Conservation (phyloP, 805 yeast species). For the Wickerhamiella hasegawae region DNA sequence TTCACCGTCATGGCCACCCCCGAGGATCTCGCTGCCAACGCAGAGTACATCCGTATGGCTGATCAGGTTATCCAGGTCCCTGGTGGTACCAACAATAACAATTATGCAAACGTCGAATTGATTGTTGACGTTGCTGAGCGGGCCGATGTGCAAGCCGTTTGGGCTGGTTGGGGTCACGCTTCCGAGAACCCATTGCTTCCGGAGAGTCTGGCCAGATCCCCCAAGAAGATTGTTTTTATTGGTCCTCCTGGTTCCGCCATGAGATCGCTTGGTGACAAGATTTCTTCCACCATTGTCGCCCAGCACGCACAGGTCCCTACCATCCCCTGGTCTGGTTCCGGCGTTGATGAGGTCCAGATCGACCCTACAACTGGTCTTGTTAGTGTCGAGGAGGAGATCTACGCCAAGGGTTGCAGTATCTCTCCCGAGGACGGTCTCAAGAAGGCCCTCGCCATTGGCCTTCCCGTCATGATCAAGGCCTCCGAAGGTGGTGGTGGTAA, state of each 20-base stretch:
- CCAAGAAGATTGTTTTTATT: conserved; percentile 77
- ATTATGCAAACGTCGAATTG: conserved; percentile 93
- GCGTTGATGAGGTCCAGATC: conserved; percentile 65
- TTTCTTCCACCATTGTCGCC: conserved; percentile 94
- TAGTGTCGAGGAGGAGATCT: conserved; percentile 71
- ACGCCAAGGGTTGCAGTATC: conserved; percentile 74
- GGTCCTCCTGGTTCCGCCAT: conserved; percentile 99
- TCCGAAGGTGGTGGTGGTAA: conserved; percentile 99
- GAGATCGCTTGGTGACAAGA: conserved; percentile 99
- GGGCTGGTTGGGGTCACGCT: conserved; percentile 99
- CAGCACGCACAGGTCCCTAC: conserved; percentile 98
- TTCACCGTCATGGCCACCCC: conserved; percentile 99
- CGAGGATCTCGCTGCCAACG: conserved; percentile 93
- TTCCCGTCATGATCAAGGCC: conserved; percentile 98
- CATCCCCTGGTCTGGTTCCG: conserved; percentile 99
- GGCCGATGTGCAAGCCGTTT: conserved; percentile 91
- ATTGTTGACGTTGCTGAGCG: conserved; percentile 97
- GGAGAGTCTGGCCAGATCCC: conserved; percentile 84
- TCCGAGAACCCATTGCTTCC: conserved; percentile 96
- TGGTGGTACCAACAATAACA: conserved; percentile 97
- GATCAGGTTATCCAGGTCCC: conserved; percentile 97
- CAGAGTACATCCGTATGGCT: conserved; percentile 97
- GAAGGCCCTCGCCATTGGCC: conserved; percentile 78
- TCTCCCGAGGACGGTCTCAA: conserved; percentile 78
- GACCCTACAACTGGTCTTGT: conserved; percentile 64